Evolutionary conservation across 805 yeast genomes (phyloP), one percentile per base, ranked within the genome.

Genomic region (Cyberlindnera xishuangbannaensis): DNA sequence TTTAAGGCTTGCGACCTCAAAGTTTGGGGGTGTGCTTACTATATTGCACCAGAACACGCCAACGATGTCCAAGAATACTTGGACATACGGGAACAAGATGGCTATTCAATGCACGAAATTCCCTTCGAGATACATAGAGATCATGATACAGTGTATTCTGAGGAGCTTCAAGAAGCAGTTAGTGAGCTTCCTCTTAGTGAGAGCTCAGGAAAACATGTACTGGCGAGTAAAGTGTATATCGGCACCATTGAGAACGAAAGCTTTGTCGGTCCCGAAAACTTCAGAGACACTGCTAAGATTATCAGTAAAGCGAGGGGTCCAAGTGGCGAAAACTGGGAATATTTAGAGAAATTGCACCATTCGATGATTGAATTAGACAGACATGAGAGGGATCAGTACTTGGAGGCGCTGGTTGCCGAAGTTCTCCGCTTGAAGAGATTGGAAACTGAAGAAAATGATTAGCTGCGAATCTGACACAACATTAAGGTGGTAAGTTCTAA

Each of bases 31-130:
- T 83, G 84, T 30, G 94, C 92, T 0, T 88, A 85, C 58, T 79
- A 81, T 47, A 80, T 88, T 7, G 78, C 78, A 4, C 71, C 85
- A 1, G 72, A 74, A 33, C 53, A 71, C 32, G 87, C 80, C 0
- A 54, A 56, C 5, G 70, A 71, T 37, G 92, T 85, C 13, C 64
- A 65, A 20, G 78, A 71, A 12, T 81, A 85, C 45, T 64, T 88
- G 31, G 95, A 88, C 46, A 67, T 74, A 11, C 65, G 97, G 35
- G 97, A 88, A 48, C 87, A 86, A 55, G 87, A 86, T 50, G 97
- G 97, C 0, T 88, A 88, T 56, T 65, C 85, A 1, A 63, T 75
- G 2, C 85, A 83, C 43, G 58, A 65, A 15, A 78, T 86, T 4
- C 75, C 74, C 5, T 84, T 86, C 50, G 68, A 70, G 42, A 62